Evolutionary conservation across 1,139 yeast genomes (phyloP).

Genomic region (Kodamaea ohmeri): DNA sequence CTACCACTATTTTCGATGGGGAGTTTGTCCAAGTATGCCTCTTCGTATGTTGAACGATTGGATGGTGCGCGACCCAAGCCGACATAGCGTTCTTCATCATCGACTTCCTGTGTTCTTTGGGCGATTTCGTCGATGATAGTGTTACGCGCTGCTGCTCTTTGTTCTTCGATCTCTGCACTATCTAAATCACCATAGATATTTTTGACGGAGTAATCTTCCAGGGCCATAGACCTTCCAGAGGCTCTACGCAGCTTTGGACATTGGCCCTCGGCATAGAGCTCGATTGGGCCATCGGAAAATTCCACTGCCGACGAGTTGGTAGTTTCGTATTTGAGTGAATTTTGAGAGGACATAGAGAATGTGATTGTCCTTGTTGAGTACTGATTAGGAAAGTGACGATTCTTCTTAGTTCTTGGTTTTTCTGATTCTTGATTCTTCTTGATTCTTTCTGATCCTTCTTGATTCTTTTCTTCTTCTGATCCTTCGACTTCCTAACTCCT

Average conservation of each 20-base stretch:
- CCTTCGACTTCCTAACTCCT: neutral
- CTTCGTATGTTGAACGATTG: constrained; percentile 6
- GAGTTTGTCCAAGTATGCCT: constrained; percentile 16
- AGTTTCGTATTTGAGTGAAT: constrained; percentile 5
- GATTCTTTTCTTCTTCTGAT: neutral
- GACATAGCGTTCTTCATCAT: constrained; percentile 14
- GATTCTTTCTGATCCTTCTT: neutral
- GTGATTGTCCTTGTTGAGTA: no score
- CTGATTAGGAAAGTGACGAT: no score
- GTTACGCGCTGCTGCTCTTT: constrained; percentile 22
- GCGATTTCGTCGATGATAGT: constrained; percentile 22
- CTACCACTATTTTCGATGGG: constrained; percentile 37
- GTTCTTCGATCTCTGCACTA: constrained; percentile 19
- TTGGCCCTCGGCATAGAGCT: constrained; percentile 2
- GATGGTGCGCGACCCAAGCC: constrained; percentile 10
- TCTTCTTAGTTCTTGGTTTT: neutral
- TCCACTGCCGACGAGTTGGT: constrained; percentile 3
- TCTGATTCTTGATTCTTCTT: neutral
- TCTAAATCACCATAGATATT: constrained; percentile 37
- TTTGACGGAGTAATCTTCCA: constrained; percentile 21
- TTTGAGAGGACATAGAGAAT: neutral
- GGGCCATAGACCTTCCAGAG: constrained; percentile 5
- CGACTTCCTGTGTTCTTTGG: constrained; percentile 15
- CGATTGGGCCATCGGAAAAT: constrained; percentile 3
- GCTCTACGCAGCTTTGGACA: neutral